Base-by-base conservation (phyloP, 2,329 filamentous ascomycete genomes). In the Scedosporium minutisporum region DNA sequence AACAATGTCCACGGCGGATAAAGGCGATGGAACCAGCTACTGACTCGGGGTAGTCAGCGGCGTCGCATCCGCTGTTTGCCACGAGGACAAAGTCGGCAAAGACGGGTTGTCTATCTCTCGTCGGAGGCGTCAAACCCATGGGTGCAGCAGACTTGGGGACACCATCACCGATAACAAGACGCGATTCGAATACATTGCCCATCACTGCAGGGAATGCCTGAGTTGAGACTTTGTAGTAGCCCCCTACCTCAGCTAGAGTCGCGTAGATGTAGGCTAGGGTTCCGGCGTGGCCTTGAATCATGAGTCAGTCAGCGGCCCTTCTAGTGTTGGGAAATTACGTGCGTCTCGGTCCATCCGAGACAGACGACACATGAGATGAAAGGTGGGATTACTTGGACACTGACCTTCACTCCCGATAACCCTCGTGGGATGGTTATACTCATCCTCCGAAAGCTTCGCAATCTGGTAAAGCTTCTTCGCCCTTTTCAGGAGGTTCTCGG, bases 101-200 rank as follows among this genome's bases (percentile, higher is more conserved):
- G 3, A 88, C 84, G 4, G 82, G 80, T 72, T 87, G 74, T 66
- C 78, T 82, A 67, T 84, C 71, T 65, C 79, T 77, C 6, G 85
- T 90, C 0, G 87, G 80, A 12, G 89, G 89, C 2, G 86, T 89
- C 68, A 90, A 79, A 58, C 82, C 80, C 81, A 90, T 87, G 23
- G 86, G 75, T 0, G 71, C 69, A 1, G 83, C 82, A 0, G 78
- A 76, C 63, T 77, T 70, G 14, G 81, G 77, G 1, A 85, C 78
- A 1, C 84, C 77, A 16, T 76, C 65, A 27, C 81, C 85, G 33
- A 88, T 70, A 6, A 85, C 77, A 1, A 87, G 79, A 12, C 82
- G 79, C 25, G 76, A 83, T 71, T 88, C 80, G 65, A 77, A 81
- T 46, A 88, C 79, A 64, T 80, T 81, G 65, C 85, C 86, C 55